Evolutionary conservation across 1,284 basidiomycete genomes (phyloP).

Genomic region (Neonothopanus nambi): DNA sequence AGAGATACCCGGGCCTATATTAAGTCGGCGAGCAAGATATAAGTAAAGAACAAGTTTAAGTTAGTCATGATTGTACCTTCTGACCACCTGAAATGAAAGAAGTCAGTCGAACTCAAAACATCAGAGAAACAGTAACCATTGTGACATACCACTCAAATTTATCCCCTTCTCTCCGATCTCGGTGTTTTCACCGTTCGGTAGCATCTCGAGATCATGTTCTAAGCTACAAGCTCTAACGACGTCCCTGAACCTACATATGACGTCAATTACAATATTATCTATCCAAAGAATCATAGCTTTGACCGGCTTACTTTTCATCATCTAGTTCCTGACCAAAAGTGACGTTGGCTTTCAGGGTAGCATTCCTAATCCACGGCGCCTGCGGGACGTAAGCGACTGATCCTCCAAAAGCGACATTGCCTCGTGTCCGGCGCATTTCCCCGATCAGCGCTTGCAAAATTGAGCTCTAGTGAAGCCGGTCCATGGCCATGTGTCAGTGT

Average conservation of each 20-base stretch:
- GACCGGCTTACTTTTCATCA: constrained; percentile 42
- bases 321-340: constrained; percentile 64
- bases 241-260: constrained; percentile 47
- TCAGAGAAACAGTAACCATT: not conserved
- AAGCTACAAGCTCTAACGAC: constrained; percentile 64
- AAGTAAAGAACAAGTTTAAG: constrained; percentile 32
- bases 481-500: not conserved
- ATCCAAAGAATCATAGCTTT: not conserved
- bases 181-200: constrained; percentile 68
- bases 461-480: constrained; percentile 55
- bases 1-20: constrained; percentile 75
- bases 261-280: not conserved
- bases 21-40: constrained; percentile 14
- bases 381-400: constrained; percentile 77
- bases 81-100: constrained; percentile 45
- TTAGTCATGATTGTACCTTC: constrained; percentile 38
- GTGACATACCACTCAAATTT: constrained; percentile 53
- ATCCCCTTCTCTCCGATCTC: constrained; percentile 88
- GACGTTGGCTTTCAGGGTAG: constrained; percentile 68
- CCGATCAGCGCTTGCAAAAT: constrained; percentile 74
- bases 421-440: constrained; percentile 71
- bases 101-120: not conserved
- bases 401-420: constrained; percentile 67
- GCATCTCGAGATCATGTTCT: constrained; percentile 64
- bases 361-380: constrained; percentile 78